phyloP scores from a whole-genome alignment of 768 basidiomycete species.

The Hericium alpestre region DNA sequence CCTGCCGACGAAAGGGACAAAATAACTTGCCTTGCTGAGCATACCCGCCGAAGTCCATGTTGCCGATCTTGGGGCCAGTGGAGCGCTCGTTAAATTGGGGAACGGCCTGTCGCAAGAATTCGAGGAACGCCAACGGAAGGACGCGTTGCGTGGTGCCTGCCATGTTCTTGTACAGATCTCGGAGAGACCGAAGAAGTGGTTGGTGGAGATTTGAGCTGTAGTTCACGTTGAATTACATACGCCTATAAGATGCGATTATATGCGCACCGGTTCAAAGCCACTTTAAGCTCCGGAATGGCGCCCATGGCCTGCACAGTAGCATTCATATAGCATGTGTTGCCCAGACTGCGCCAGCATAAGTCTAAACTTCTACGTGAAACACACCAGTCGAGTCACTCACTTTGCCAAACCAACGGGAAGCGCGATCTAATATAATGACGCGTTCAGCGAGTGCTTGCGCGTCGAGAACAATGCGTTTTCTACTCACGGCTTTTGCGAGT shows the following conservation, averaged over 20 bases:
- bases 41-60: constrained; percentile 25
- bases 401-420: constrained; percentile 78
- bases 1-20: not conserved
- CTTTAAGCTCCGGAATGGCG: constrained; percentile 80
- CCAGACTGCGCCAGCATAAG: constrained; percentile 29
- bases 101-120: constrained; percentile 59
- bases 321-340: constrained; percentile 98
- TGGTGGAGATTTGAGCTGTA: not conserved
- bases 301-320: constrained; percentile 90
- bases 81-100: constrained; percentile 85
- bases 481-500: constrained; percentile 66
- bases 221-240: not conserved
- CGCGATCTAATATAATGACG: constrained; percentile 32
- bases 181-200: constrained; percentile 38
- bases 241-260: not conserved
- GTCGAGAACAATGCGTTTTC: not conserved
- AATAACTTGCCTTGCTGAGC: constrained; percentile 62
- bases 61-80: constrained; percentile 5
- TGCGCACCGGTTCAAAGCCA: constrained; percentile 52
- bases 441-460: not conserved
- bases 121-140: constrained; percentile 59
- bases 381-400: constrained; percentile 19
- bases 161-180: constrained; percentile 68
- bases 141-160: constrained; percentile 63
- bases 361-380: not conserved